Percentiles rank a stretch among this genome's conserved stretches.
Evolutionary conservation across 1,284 basidiomycete species (phyloP).

Genomic region (Papiliotrema flavescens): DNA sequence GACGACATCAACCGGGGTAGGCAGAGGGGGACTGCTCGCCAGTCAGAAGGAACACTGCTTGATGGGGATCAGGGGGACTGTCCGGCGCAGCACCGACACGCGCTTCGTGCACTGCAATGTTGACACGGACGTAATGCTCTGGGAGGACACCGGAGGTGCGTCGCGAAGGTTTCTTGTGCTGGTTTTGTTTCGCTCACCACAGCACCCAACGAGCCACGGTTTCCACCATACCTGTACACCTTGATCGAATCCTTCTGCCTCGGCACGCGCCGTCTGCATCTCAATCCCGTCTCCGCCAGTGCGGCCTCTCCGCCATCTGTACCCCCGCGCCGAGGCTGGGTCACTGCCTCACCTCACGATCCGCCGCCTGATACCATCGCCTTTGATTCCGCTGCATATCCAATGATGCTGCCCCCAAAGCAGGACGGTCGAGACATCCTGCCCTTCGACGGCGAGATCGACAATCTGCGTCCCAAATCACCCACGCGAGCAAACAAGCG

Average conservation of each 20-base stretch:
- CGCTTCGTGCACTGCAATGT: constrained; percentile 99
- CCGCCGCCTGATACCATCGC: neutral
- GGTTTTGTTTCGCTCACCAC: neutral
- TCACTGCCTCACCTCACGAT: constrained; percentile 64
- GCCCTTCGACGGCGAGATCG: constrained; percentile 58
- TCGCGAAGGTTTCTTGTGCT: neutral
- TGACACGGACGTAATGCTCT: constrained; percentile 94
- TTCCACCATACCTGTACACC: constrained; percentile 88
- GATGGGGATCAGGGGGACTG: constrained; percentile 98
- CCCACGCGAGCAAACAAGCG: constrained; percentile 49
- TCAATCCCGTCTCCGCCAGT: constrained; percentile 66
- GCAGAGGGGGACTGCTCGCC: constrained; percentile 58
- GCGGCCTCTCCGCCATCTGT: constrained; percentile 58
- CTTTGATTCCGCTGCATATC: constrained; percentile 57
- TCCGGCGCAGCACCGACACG: constrained; percentile 85
- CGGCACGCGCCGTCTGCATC: constrained; percentile 82
- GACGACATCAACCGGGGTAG: neutral
- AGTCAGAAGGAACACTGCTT: constrained; percentile 93
- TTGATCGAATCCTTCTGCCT: constrained; percentile 98
- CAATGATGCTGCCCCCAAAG: constrained; percentile 31
- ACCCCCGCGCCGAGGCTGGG: constrained; percentile 67
- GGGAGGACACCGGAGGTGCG: constrained; percentile 54
- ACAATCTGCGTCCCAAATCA: constrained; percentile 80
- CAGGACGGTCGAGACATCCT: constrained; percentile 23
- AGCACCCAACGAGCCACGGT: constrained; percentile 54